A percentile compares a stretch with the other conserved stretches of the same genome.
These are phyloP conservation scores for Trichoderma virens DNA, from an alignment of 495 filamentous ascomycete genomes.

Conservation along the genomic window DNA sequence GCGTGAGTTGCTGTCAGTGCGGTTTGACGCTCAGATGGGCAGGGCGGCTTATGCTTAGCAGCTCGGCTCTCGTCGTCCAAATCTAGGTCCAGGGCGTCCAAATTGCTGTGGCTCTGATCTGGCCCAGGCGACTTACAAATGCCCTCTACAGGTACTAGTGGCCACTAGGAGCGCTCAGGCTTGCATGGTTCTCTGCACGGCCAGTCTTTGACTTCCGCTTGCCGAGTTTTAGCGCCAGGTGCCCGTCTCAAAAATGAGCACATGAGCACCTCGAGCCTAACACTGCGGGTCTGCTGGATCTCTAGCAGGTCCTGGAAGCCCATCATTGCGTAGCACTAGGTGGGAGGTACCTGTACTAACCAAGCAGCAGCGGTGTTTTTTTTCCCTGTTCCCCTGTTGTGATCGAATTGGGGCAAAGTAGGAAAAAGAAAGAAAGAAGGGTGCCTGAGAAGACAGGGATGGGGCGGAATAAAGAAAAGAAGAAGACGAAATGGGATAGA, in stretches of 20 bases:
- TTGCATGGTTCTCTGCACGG: constrained; percentile 7
- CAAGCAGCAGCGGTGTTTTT: neutral
- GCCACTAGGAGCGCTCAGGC: neutral
- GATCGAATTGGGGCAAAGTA: neutral
- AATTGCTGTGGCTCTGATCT: neutral
- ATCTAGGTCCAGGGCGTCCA: neutral
- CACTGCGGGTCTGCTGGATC: constrained; percentile 2
- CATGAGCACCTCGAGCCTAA: constrained; percentile 11
- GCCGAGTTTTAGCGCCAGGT: constrained; percentile 12
- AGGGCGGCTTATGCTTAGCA: constrained; percentile 1
- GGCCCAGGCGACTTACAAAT: neutral
- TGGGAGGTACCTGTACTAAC: neutral
- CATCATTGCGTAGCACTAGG: neutral
- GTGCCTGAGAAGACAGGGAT: neutral
- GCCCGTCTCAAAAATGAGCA: constrained; percentile 11
- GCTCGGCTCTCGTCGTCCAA: neutral
- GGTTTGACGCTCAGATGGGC: neutral
- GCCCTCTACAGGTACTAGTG: constrained; percentile 1
- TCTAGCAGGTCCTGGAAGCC: neutral
- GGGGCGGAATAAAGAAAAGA: no score
- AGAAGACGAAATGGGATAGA: no score
- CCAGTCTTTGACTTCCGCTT: constrained; percentile 11
- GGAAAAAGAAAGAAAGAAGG: neutral
- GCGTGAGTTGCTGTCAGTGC: neutral
- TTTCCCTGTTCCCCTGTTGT: neutral